Evolutionary conservation across 352 stramenopile genomes (phyloP).

Genomic region (Globisporangium sylvaticum): DNA sequence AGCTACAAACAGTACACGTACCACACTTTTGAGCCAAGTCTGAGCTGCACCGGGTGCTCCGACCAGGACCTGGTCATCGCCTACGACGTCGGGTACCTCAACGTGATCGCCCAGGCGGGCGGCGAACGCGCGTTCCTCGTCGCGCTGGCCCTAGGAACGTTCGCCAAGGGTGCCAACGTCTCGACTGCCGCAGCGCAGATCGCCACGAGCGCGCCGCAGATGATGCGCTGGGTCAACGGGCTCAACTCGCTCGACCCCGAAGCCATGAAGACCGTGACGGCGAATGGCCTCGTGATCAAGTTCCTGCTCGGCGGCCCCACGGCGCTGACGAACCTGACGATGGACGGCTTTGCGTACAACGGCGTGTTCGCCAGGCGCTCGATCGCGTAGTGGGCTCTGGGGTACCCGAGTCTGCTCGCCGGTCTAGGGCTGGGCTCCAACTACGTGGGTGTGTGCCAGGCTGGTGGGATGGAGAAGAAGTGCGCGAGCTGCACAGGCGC

Average conservation of each 20-base stretch:
- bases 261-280: slow-evolving; percentile 57
- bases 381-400: slow-evolving; percentile 60
- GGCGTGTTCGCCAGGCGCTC: slow-evolving; percentile 58
- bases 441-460: slow-evolving; percentile 47
- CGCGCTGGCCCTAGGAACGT: slow-evolving; percentile 41
- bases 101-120: slow-evolving; percentile 53
- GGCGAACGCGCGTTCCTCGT: slow-evolving; percentile 57
- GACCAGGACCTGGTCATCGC: slow-evolving; percentile 53
- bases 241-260: slow-evolving; percentile 70
- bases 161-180: slow-evolving; percentile 23
- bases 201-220: slow-evolving; percentile 37
- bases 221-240: slow-evolving; percentile 74
- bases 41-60: slow-evolving; percentile 52
- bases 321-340: slow-evolving; percentile 37
- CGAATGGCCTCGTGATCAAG: slow-evolving; percentile 32
- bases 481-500: slow-evolving; percentile 37
- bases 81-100: slow-evolving; percentile 68
- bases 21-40: slow-evolving; percentile 46
- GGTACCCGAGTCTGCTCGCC: slow-evolving; percentile 67
- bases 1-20: slow-evolving; percentile 81
- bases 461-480: slow-evolving; percentile 29
- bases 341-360: slow-evolving; percentile 72
- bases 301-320: slow-evolving; percentile 30
- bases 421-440: slow-evolving; percentile 51
- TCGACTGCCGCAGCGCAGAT: slow-evolving; percentile 26